Base-by-base conservation (phyloP, 2,329 filamentous ascomycete species). In the Coniochaeta sp. region DNA sequence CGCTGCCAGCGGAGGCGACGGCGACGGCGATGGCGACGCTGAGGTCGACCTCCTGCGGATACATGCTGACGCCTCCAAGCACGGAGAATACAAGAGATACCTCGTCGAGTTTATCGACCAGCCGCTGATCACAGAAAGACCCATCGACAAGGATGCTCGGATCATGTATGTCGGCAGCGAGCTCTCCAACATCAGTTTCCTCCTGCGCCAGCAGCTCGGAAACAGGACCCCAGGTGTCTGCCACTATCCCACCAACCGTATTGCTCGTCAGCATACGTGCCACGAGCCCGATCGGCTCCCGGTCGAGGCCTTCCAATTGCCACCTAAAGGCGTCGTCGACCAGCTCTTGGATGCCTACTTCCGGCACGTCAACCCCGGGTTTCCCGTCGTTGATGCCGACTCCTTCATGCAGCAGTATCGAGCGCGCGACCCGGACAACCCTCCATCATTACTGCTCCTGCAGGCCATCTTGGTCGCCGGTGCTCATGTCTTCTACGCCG, bases 81-180 rank as follows among this genome's bases (percentile, higher is more conserved):
- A 57, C 34, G 55, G 55, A 17, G 55, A 57, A 16, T 47, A 30
- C 55, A 61, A 54, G 40, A 36, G 47, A 8, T 61, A 77, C 55
- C 69, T 82, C 19, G 77, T 79, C 57, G 79, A 81, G 62, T 74
- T 82, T 55, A 77, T 82, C 58, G 78, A 81, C 60, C 74, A 77
- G 50, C 77, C 80, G 56, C 75, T 78, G 22, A 70, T 75, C 26
- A 73, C 74, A 34, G 69, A 73, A 24, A 70, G 76, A 19, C 77
- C 80, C 59, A 81, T 83, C n/a, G 72, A 76, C 38, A 71, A 73
- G 58, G 72, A 74, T 3, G 77, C 79, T 17, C 76, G 80, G 26
- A 76, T 80, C 12, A 81, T 79, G 60, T 84, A 81, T 64, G 80
- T 84, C 52, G 81, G 81, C 7, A 79, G 80, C 59, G 80, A 82